Evolutionary conservation across 495 filamentous ascomycete genomes (phyloP), one percentile per base, ranked within the genome.

Genomic region (Pseudotulostoma volvatum): DNA sequence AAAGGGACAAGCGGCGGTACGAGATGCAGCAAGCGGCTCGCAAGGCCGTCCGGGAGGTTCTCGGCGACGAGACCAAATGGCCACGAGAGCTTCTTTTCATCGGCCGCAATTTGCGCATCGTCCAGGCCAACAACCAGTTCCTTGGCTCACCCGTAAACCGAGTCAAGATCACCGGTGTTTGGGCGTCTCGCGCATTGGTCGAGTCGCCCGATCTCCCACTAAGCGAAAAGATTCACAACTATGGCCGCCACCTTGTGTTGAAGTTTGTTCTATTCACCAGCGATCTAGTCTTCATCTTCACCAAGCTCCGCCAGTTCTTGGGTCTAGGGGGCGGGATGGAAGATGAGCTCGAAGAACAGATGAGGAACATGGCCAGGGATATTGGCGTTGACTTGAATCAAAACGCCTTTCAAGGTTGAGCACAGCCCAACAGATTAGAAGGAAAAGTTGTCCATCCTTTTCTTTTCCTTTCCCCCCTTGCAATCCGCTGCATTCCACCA

Each of bases 11-110:
- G 39, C 67, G 79, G 3, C 71, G 77, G 41, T 97, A 81, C 54
- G 81, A 88, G 52, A 80, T 86, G 67, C 87, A 94, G 49, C 70
- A 79, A 45, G 71, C 74, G 40, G 84, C 84, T 70, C 80, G 84
- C 43, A 71, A 84, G 49, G 83, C 79, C 14, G 75, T 95, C 53
- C 76, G 79, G 41, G 76, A 90, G 18, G 74, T 94, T 21, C 73
- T 97, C 3, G 73, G 74, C 19, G 84, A 97, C 54, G 86, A 94
- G 52, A 79, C 77, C 18, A 86, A 90, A 52, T 93, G 84, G 81
- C 90, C 90, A 0, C 76, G 77, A 39, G 84, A 94, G 48, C 77
- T 97, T 35, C 75, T 97, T 48, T 97, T 97, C 60, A 86, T 97
- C 51, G 87, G 86, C 1, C 75, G 90, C 4, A 95, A 94, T 52